Conservation (phyloP, 1,139 yeast genomes). For the Pneumocystis carinii region DNA sequence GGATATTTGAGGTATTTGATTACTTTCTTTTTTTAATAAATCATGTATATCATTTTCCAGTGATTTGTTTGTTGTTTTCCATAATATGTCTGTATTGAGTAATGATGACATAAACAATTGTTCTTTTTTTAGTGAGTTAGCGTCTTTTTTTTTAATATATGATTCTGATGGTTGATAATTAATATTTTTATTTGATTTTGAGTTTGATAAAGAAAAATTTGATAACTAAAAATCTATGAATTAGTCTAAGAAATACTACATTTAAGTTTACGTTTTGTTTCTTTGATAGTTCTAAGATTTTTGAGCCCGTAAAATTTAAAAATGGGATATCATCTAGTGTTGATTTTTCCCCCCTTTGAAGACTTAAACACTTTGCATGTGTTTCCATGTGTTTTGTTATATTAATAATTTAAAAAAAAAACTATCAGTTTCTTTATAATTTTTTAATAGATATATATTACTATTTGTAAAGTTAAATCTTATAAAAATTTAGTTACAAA, state of each 20-base stretch:
- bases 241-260: not conserved
- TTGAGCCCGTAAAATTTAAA: not conserved
- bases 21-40: not conserved
- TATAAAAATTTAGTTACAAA: not conserved
- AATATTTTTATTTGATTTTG: not conserved
- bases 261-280: not conserved
- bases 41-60: not conserved
- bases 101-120: not conserved
- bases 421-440: not conserved
- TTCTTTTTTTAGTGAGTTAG: not conserved
- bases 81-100: not conserved
- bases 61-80: not conserved
- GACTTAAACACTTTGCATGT: not conserved
- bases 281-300: not conserved
- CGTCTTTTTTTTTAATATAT: not conserved
- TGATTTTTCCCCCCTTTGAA: not conserved
- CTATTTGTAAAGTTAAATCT: not conserved
- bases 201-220: not conserved
- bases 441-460: not conserved
- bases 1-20: not conserved
- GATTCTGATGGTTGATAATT: not conserved
- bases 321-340: not conserved
- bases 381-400: not conserved
- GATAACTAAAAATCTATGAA: not conserved
- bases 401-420: not conserved